Conservation (phyloP, 768 basidiomycete genomes). For the Dictyophora rubrovolvata region DNA sequence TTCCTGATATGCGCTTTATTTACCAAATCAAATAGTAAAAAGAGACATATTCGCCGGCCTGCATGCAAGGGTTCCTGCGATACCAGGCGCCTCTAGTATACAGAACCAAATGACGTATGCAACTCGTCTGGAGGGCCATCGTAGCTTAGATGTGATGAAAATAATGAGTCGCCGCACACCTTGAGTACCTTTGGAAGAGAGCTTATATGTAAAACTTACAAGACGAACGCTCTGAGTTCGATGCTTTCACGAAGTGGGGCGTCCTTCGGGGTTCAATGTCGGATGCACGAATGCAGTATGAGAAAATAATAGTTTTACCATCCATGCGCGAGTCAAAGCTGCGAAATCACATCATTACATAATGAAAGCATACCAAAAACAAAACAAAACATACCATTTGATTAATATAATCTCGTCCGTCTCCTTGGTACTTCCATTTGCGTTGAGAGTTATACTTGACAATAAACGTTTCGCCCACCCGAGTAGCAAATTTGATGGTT, state of each 20-base stretch:
- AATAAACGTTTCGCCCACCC: conserved; percentile 41
- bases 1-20: too few species aligned
- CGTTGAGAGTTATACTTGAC: conserved; percentile 37
- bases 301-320: conserved; percentile 41
- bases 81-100: too few species aligned
- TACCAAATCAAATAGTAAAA: too few species aligned
- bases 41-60: too few species aligned
- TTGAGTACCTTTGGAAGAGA: background rate
- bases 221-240: conserved; percentile 54
- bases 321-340: conserved; percentile 35
- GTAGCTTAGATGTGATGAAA: background rate
- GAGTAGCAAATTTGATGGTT: conserved; percentile 37
- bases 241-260: conserved; percentile 47
- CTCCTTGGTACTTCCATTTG: conserved; percentile 41
- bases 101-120: too few species aligned
- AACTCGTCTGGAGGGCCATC: background rate
- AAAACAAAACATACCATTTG: conserved; percentile 34
- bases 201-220: conserved; percentile 18
- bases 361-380: background rate
- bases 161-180: background rate
- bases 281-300: conserved; percentile 56
- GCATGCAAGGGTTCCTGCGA: too few species aligned
- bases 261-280: conserved; percentile 37
- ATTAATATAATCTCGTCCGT: conserved; percentile 42
- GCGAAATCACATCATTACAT: background rate